phyloP scores from a whole-genome alignment of 805 yeast genomes.

The Diddensiella transvaalensis region DNA sequence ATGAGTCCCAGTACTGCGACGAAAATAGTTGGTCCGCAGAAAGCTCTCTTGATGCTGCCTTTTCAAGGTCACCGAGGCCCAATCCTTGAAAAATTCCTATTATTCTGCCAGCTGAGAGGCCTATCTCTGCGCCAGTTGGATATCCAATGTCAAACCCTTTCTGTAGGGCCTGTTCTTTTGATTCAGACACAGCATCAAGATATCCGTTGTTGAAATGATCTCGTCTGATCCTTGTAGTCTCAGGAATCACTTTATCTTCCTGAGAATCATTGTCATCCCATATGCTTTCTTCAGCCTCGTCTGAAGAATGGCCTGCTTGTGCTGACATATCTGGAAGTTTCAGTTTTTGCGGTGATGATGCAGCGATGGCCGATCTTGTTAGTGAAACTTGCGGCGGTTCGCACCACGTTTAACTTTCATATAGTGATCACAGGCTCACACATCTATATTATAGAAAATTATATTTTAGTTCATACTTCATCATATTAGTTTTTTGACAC shows the following conservation, averaged over 20 bases:
- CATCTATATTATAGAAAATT: no score
- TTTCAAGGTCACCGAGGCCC: constrained; percentile 32
- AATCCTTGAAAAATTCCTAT: constrained; percentile 51
- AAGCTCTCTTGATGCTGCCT: constrained; percentile 44
- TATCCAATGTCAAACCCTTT: constrained; percentile 79
- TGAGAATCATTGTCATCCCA: neutral
- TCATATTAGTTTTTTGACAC: neutral
- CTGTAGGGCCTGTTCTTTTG: constrained; percentile 70
- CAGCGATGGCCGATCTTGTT: no score
- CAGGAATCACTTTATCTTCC: constrained; percentile 10
- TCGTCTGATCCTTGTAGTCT: constrained; percentile 33
- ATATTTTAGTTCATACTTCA: neutral
- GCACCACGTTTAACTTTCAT: no score
- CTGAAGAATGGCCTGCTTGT: no score
- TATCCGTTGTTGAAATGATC: constrained; percentile 78
- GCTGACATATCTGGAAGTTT: no score
- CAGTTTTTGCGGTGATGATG: no score
- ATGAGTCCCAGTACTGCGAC: constrained; percentile 48
- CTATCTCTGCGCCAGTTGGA: constrained; percentile 69
- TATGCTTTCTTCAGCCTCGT: neutral
- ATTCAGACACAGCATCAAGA: constrained; percentile 67
- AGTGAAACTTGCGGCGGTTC: no score
- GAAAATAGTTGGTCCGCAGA: constrained; percentile 56
- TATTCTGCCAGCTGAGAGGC: constrained; percentile 60
- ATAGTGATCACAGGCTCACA: no score